phyloP scores from a whole-genome alignment of 176 grass and related monocot species.

The Phoenix dactylifera region DNA sequence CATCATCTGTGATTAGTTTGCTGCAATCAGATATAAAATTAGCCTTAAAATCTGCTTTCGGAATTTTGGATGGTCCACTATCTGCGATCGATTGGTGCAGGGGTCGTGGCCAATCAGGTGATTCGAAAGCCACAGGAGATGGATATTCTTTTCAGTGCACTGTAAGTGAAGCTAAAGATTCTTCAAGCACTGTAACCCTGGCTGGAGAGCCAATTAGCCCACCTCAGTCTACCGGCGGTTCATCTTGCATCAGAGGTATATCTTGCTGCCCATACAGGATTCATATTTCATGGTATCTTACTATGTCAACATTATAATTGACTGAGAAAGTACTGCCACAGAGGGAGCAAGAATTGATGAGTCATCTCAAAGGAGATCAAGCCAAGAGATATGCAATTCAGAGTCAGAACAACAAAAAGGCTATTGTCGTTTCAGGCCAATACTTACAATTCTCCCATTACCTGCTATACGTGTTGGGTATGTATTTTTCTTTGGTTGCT shows the following conservation, averaged over 20 bases:
- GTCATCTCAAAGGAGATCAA: constrained; percentile 45
- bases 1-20: constrained; percentile 68
- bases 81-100: constrained; percentile 90
- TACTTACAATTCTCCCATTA: constrained; percentile 48
- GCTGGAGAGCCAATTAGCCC: constrained; percentile 69
- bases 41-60: constrained; percentile 81
- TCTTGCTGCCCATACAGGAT: constrained; percentile 1
- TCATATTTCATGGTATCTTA: not conserved
- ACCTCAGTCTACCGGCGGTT: constrained; percentile 38
- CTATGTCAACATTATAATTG: constrained; percentile 19
- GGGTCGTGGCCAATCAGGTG: constrained; percentile 45
- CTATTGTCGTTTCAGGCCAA: constrained; percentile 62
- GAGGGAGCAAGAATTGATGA: constrained; percentile 41
- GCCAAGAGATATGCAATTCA: constrained; percentile 41
- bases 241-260: constrained; percentile 52
- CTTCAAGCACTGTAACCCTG: constrained; percentile 38
- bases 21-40: constrained; percentile 86
- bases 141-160: constrained; percentile 61
- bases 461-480: constrained; percentile 96
- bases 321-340: constrained; percentile 27
- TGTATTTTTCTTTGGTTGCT: constrained; percentile 21
- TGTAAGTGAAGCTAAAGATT: constrained; percentile 48
- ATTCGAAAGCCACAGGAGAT: constrained; percentile 42
- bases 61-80: constrained; percentile 84
- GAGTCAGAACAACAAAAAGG: constrained; percentile 70